phyloP scores from a whole-genome alignment of 164 flowering plant species.

The Chimonanthus salicifolius region DNA sequence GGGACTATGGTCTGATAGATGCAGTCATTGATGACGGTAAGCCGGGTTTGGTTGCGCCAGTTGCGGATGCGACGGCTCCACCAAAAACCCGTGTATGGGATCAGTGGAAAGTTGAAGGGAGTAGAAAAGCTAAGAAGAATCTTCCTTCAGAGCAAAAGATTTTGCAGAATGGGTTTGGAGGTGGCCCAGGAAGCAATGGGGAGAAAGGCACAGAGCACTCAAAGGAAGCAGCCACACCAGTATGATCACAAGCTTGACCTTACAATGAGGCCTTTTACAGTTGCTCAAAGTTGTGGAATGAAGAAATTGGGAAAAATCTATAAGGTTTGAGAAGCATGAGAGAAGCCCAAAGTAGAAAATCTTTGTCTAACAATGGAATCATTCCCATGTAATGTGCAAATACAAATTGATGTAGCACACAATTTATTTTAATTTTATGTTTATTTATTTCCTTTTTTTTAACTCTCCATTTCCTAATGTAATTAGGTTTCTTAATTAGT shows the following conservation, averaged over 20 bases:
- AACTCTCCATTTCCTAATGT: too few species aligned
- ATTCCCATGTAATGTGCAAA: not conserved
- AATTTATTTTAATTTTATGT: too few species aligned
- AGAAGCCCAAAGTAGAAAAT: not conserved
- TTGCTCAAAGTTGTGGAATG: not conserved
- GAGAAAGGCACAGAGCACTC: slow-evolving; percentile 27
- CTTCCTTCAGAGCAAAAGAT: slow-evolving; percentile 71
- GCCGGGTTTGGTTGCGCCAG: slow-evolving; percentile 90
- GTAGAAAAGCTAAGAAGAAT: slow-evolving; percentile 44
- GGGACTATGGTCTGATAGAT: slow-evolving; percentile 82
- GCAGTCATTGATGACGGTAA: slow-evolving; percentile 89
- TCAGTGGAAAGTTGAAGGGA: slow-evolving; percentile 61
- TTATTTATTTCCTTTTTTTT: too few species aligned
- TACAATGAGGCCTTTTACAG: not conserved
- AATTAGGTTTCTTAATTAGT: too few species aligned
- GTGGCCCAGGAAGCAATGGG: slow-evolving; percentile 25
- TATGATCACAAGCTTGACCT: slow-evolving; percentile 10
- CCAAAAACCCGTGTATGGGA: slow-evolving; percentile 65
- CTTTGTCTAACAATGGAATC: not conserved
- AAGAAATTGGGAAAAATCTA: too few species aligned
- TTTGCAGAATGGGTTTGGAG: slow-evolving; percentile 29
- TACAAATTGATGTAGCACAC: too few species aligned
- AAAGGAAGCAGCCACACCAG: slow-evolving; percentile 32
- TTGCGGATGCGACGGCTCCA: slow-evolving; percentile 60
- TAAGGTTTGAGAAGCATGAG: not conserved